Base-by-base conservation (phyloP, 257 asterid genomes). In the Dorcoceras hygrometricum region DNA sequence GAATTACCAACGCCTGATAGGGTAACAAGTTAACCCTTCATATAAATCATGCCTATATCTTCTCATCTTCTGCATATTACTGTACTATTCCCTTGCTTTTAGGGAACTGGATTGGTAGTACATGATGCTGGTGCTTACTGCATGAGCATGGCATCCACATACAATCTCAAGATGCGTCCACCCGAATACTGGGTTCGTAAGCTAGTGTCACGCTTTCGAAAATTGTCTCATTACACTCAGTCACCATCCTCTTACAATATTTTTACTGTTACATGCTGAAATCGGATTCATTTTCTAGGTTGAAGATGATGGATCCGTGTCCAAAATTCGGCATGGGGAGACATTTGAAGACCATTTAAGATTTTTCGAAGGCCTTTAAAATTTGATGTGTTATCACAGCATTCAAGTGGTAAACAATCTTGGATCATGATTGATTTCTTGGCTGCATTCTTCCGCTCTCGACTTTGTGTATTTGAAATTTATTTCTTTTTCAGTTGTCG, bases 91-190 rank as follows among this genome's bases (percentile, higher is more conserved):
- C 39, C 57, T 25, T 51, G 63, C 24, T 69, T 76, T 64, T 83
- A 93, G 98, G 98, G 98, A 75, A 31, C 87, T 66, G 98, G 98
- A 72, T 75, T 93, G 84, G 94, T 93, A 26, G 98, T 93, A 69
- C 98, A 93, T 10, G 98, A 93, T 73, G 98, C 98, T 6, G 98
- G 98, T 76, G 98, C 97, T 62, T 93, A 93, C 78, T 93, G 98
- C 86, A 93, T 93, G 98, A 93, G 98, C 68, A 93, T 90, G 98
- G 97, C 98, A 73, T 93, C 98, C 6, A 93, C 98, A 0, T 93
- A 93, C 93, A 93, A 93, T 73, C 97, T 93, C 73, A 93, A 93
- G 84, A 93, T 90, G 98, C 97, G 96, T 14, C 98, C 98, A 19
- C 96, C 98, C 0, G 98, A 93, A 67, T 90, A 84, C 62, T 93